Conservation (phyloP, 768 basidiomycete species). For the Mycena pura region DNA sequence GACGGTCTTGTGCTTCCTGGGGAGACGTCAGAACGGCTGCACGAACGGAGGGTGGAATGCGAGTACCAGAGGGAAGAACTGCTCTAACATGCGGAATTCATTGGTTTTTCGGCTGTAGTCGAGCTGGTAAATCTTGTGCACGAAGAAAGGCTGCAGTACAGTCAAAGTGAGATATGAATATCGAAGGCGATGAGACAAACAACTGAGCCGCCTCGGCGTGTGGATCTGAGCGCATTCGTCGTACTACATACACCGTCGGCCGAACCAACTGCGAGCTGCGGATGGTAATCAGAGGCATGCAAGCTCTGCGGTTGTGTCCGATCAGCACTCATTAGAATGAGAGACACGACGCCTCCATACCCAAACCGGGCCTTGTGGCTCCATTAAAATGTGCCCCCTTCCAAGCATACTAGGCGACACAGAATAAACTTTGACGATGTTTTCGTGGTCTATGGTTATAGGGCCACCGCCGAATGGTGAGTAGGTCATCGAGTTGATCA, state of each 20-base stretch:
- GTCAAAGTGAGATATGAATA: neutral
- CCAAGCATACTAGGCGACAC: slow-evolving; percentile 77
- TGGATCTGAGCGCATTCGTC: slow-evolving; percentile 72
- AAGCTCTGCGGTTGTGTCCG: slow-evolving; percentile 56
- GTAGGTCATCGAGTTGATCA: slow-evolving; percentile 71
- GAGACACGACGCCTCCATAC: slow-evolving; percentile 48
- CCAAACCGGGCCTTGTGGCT: slow-evolving; percentile 85
- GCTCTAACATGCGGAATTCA: slow-evolving; percentile 89
- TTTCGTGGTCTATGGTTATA: slow-evolving; percentile 84
- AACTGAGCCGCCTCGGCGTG: slow-evolving; percentile 73
- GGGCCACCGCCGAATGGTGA: slow-evolving; percentile 72
- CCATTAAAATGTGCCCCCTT: slow-evolving; percentile 71
- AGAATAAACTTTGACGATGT: slow-evolving; percentile 77
- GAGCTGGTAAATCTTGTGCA: slow-evolving; percentile 83
- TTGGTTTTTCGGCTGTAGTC: slow-evolving; percentile 82
- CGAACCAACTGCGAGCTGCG: slow-evolving; percentile 81
- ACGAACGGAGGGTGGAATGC: neutral
- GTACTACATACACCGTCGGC: slow-evolving; percentile 85
- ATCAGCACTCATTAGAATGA: neutral
- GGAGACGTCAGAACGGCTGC: neutral
- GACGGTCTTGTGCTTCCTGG: slow-evolving; percentile 60
- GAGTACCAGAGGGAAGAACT: slow-evolving; percentile 74
- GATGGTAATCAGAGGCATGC: slow-evolving; percentile 83
- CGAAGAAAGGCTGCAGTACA: slow-evolving; percentile 68
- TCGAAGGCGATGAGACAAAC: slow-evolving; percentile 49